Conservation (phyloP, 805 yeast species). For the Cyberlindnera saturnus region DNA sequence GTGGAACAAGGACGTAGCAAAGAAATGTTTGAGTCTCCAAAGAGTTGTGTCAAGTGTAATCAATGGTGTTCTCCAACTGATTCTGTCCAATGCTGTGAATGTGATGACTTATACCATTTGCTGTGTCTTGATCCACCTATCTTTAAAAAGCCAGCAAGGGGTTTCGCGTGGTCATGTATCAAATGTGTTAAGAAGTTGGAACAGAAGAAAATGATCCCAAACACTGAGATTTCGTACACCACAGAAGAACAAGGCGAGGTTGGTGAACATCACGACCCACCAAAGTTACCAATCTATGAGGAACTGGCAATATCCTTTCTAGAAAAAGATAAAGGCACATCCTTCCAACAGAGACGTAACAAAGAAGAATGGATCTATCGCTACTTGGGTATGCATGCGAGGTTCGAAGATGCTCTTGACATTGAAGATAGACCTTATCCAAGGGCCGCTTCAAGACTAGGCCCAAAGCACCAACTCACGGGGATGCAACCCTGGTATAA, state of each 20-base stretch:
- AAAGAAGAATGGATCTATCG: conserved; percentile 79
- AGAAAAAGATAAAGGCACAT: conserved; percentile 34
- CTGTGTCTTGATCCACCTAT: conserved; percentile 84
- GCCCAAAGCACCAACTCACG: conserved; percentile 66
- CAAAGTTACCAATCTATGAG: conserved; percentile 46
- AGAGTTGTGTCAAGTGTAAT: conserved; percentile 68
- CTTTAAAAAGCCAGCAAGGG: conserved; percentile 71
- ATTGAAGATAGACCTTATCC: conserved; percentile 75
- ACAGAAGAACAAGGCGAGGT: conserved; percentile 1
- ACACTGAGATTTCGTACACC: conserved; percentile 4
- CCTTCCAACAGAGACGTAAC: conserved; percentile 43
- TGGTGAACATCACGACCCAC: conserved; percentile 1
- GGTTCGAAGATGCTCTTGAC: conserved; percentile 72
- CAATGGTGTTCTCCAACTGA: conserved; percentile 79
- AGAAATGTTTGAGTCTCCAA: conserved; percentile 56
- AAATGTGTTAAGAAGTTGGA: conserved; percentile 52
- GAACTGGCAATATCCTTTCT: conserved; percentile 49
- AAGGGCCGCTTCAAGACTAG: conserved; percentile 70
- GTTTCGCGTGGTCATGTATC: conserved; percentile 89
- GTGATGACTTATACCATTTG: conserved; percentile 69
- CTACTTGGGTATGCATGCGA: conserved; percentile 70
- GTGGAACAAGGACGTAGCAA: conserved; percentile 64
- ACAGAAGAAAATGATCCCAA: conserved; percentile 14
- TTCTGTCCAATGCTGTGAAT: conserved; percentile 75
- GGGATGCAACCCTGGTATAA: conserved; percentile 60